These are phyloP conservation scores for Tagetes patula DNA, from an alignment of 129 eudicot genomes.

Conservation along the genomic window DNA sequence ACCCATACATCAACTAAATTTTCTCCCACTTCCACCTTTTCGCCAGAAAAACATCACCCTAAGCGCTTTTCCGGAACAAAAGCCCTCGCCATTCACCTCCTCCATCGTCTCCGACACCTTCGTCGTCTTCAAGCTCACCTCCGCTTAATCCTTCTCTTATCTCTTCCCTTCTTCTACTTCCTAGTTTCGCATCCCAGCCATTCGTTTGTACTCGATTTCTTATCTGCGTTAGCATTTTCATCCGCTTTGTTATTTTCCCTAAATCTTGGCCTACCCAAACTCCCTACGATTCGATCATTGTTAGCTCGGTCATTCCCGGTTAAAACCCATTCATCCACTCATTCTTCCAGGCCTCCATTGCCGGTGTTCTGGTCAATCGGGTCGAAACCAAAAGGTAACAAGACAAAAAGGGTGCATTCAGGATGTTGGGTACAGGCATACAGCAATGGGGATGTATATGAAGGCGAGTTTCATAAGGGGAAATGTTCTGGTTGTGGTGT, in stretches of 20 bases:
- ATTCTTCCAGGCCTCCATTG: slow-evolving; percentile 32
- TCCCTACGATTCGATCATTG: slow-evolving; percentile 32
- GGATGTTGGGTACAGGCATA: slow-evolving; percentile 45
- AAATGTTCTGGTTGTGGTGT: slow-evolving; percentile 41
- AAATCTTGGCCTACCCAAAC: slow-evolving; percentile 39
- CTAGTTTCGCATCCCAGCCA: slow-evolving; percentile 39
- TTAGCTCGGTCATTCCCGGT: slow-evolving; percentile 29
- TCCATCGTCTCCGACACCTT: slow-evolving; percentile 35
- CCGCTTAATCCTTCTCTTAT: slow-evolving; percentile 28
- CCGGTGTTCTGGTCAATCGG: slow-evolving; percentile 42
- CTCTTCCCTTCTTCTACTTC: slow-evolving; percentile 38
- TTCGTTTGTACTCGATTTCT: slow-evolving; percentile 33
- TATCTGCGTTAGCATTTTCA: slow-evolving; percentile 39
- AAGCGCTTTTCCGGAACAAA: slow-evolving; percentile 27
- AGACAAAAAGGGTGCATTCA: slow-evolving; percentile 28
- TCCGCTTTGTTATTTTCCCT: slow-evolving; percentile 31
- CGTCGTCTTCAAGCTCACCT: slow-evolving; percentile 37
- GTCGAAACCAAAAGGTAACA: slow-evolving; percentile 32
- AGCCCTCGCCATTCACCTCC: slow-evolving; percentile 27
- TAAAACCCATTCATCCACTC: slow-evolving; percentile 22
- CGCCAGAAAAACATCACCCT: slow-evolving; percentile 11
- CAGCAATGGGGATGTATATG: slow-evolving; percentile 40
- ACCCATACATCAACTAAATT: background rate
- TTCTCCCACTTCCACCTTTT: slow-evolving; percentile 2
- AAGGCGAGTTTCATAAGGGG: slow-evolving; percentile 44